Percentiles rank a stretch among this genome's conserved stretches.
phyloP scores from a whole-genome alignment of 805 yeast genomes.

The Candida morakotiae region DNA sequence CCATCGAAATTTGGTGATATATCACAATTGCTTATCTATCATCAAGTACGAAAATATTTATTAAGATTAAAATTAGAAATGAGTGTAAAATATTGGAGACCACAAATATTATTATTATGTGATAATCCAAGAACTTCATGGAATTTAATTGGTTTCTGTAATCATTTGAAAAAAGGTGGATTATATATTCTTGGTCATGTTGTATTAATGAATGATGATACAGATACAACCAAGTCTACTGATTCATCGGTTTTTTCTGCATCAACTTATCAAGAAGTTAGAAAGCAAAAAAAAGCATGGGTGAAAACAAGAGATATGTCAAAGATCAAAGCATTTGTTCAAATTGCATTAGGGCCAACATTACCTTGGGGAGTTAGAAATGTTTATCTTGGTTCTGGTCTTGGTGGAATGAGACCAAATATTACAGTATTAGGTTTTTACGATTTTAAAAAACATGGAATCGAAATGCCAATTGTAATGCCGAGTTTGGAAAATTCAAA shows the following conservation, averaged over 20 bases:
- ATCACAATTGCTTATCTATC: constrained; percentile 90
- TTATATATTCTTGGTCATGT: constrained; percentile 91
- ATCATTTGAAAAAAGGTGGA: constrained; percentile 93
- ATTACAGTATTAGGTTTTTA: constrained; percentile 89
- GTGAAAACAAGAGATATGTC: constrained; percentile 71
- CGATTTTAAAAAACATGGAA: constrained; percentile 50
- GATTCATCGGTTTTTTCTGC: constrained; percentile 22
- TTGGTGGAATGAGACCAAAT: constrained; percentile 98
- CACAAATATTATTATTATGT: constrained; percentile 82
- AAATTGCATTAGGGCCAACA: constrained; percentile 81
- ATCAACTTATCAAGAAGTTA: constrained; percentile 59
- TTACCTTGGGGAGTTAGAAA: constrained; percentile 95
- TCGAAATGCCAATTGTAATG: constrained; percentile 20
- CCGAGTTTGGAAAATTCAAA: constrained; percentile 16
- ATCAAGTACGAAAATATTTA: constrained; percentile 90
- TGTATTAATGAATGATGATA: constrained; percentile 50
- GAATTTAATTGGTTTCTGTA: constrained; percentile 89
- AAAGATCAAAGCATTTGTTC: constrained; percentile 88
- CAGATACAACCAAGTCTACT: constrained; percentile 15
- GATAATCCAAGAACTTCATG: constrained; percentile 92
- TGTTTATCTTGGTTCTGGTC: constrained; percentile 86
- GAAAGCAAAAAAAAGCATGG: constrained; percentile 80
- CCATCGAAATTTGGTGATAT: constrained; percentile 99
- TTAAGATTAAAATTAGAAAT: constrained; percentile 75
- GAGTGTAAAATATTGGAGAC: constrained; percentile 98